Evolutionary conservation across 2,329 filamentous ascomycete genomes (phyloP).

Genomic region (Tolypocladium tropicale): DNA sequence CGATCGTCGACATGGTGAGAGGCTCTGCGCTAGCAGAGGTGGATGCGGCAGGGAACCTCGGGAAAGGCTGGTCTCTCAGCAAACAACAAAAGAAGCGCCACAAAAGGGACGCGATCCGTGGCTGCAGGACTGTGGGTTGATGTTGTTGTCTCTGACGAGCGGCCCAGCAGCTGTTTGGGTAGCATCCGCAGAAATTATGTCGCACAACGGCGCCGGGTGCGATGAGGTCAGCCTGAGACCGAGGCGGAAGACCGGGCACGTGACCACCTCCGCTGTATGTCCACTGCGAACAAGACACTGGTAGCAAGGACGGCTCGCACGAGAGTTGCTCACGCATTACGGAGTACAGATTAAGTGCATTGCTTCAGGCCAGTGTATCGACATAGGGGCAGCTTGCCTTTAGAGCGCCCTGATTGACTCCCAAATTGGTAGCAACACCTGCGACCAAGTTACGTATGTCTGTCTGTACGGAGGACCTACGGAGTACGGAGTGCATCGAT

Average conservation of each 20-base stretch:
- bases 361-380: background rate
- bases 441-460: no score
- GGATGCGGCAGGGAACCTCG: no score
- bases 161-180: background rate
- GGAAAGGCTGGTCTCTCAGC: no score
- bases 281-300: no score
- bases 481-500: no score
- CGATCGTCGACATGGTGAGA: slow-evolving; percentile 18
- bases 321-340: background rate
- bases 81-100: background rate
- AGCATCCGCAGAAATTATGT: background rate
- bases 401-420: no score
- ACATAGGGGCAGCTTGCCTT: no score
- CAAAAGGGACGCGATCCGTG: background rate
- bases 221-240: background rate
- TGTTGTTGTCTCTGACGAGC: background rate
- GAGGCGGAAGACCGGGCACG: background rate
- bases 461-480: no score
- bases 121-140: background rate
- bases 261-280: background rate
- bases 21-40: no score
- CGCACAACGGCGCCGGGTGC: background rate
- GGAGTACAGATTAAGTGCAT: no score
- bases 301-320: no score
- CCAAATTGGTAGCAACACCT: no score